Evolutionary conservation across 2,329 filamentous ascomycete genomes (phyloP).

Genomic region (Ceratocystis cubensis): DNA sequence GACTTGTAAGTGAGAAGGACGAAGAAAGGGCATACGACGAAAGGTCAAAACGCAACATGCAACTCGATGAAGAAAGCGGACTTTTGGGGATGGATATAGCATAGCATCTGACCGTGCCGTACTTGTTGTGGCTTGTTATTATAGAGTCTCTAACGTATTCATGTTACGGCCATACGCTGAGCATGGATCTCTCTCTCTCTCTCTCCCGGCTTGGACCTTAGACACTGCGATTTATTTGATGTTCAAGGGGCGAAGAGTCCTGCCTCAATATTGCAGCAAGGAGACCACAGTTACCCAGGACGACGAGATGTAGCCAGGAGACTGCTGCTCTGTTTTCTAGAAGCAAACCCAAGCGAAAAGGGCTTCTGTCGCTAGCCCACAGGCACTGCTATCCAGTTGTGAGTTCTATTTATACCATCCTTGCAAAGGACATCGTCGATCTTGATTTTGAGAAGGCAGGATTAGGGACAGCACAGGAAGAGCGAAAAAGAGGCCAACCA

Average conservation of each 20-base stretch:
- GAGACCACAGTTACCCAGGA: conserved; percentile 2
- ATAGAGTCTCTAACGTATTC: neutral
- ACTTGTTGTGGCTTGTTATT: neutral
- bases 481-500: neutral
- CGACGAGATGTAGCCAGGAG: neutral
- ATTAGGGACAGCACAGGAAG: neutral
- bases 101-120: neutral
- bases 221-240: neutral
- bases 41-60: neutral
- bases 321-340: neutral
- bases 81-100: neutral
- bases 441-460: neutral
- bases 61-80: neutral
- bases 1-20: neutral
- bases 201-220: neutral
- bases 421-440: conserved; percentile 1
- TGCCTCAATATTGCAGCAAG: neutral
- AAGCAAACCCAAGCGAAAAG: neutral
- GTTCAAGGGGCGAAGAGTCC: neutral
- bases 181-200: conserved; percentile 1
- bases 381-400: neutral
- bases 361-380: neutral
- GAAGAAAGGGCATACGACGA: neutral
- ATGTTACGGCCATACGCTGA: neutral
- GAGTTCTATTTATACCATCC: conserved; percentile 2